Evolutionary conservation across 441 rosid genomes (phyloP), one percentile per base, ranked within the genome.

Genomic region (Corymbia citriodora): DNA sequence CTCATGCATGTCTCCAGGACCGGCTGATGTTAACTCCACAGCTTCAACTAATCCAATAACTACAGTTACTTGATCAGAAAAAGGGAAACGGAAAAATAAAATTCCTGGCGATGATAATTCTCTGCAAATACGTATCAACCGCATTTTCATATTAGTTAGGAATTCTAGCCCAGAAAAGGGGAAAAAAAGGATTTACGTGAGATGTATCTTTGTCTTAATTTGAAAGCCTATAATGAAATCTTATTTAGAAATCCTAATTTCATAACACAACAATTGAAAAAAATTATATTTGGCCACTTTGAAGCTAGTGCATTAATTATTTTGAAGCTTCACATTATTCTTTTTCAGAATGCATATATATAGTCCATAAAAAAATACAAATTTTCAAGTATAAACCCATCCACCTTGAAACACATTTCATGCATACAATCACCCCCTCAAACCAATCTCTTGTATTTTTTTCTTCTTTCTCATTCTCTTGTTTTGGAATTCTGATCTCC

Each of bases 101-200:
- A 36, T 68, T 68, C 12, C 17, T 33, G 5, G 7, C 10, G 4
- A 27, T n/a, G 3, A 17, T 17, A 17, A 9, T 70, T 17, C 49
- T 36, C 15, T 1, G 29, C 16, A 27, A 61, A 61, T 36, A 12
- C 8, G 6, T 3, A 19, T 21, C 8, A 57, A 57, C 27, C 61
- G 21, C 59, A 40, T 3, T 8, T 19, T 4, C 11, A 55, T 21
- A 9, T 55, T 55, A 21, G 27, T 19, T 55, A 5, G 27, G 9
- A 55, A 19, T 55, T 55, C 59, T 8, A 55, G 27, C 27, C 27
- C 1, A 6, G 36, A n/a, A 65, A 65, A n/a, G 7, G 5, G 9
- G 3, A 14, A 63, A 59, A 29, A 5, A 27, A 1, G 14, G 29
- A 12, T 65, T 10, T 0, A 1, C 36, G 2, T 65, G 10, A 1